Evolutionary conservation across 2,329 filamentous ascomycete species (phyloP).

Genomic region (Xylaria sp.): DNA sequence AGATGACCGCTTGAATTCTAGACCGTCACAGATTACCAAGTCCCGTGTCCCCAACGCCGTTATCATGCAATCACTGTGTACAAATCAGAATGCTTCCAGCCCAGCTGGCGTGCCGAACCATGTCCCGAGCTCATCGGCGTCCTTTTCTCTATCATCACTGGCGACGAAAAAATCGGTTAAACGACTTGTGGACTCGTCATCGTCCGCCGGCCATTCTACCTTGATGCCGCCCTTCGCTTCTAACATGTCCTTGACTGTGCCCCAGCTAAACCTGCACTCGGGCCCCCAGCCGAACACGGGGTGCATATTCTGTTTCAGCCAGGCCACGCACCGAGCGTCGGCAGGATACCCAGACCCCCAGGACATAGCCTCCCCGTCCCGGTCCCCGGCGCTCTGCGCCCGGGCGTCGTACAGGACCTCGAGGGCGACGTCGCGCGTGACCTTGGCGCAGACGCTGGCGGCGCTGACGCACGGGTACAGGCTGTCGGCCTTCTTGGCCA

Average conservation of each 20-base stretch:
- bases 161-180: constrained; percentile 76
- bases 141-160: constrained; percentile 49
- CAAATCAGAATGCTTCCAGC: constrained; percentile 69
- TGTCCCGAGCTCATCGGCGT: constrained; percentile 69
- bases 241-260: constrained; percentile 90
- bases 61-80: constrained; percentile 26
- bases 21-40: constrained; percentile 20
- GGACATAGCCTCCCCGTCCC: constrained; percentile 48
- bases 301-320: constrained; percentile 88
- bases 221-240: constrained; percentile 74
- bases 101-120: constrained; percentile 83
- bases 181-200: constrained; percentile 70
- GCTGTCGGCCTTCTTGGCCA: constrained; percentile 90
- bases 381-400: constrained; percentile 36
- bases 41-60: constrained; percentile 32
- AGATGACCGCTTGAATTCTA: constrained; percentile 18
- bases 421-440: constrained; percentile 88
- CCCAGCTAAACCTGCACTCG: constrained; percentile 95
- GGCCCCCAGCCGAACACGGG: constrained; percentile 93
- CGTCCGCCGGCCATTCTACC: constrained; percentile 83
- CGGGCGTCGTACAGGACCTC: constrained; percentile 74
- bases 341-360: constrained; percentile 97
- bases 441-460: constrained; percentile 93
- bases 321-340: constrained; percentile 78
- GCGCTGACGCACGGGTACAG: constrained; percentile 92